These are phyloP conservation scores for Ormosia emarginata DNA, from an alignment of 306 rosid species.

Conservation along the genomic window DNA sequence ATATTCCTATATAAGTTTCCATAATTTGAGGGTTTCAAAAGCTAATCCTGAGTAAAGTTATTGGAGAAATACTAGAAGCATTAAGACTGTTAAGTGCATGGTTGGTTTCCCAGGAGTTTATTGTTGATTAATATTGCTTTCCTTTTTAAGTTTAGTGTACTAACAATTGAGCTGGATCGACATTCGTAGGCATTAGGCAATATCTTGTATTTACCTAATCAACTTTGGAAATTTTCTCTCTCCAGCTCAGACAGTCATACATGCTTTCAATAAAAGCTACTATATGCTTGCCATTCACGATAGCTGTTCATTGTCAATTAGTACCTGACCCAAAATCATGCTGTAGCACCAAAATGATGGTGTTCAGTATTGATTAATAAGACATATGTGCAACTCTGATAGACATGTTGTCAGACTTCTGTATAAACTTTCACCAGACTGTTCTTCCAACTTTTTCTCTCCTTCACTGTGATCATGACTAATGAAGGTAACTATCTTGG, in stretches of 20 bases:
- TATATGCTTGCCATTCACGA: no score
- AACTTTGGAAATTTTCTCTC: not conserved
- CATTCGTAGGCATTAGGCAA: not conserved
- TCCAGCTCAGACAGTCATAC: not conserved
- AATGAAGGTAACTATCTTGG: not conserved
- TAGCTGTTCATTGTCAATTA: not conserved
- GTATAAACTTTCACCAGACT: no score
- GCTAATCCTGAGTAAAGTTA: no score
- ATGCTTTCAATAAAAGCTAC: not conserved
- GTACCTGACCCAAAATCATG: not conserved
- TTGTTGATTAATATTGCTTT: no score
- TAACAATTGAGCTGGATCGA: no score
- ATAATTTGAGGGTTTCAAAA: no score
- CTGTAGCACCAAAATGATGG: no score
- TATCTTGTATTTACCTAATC: not conserved
- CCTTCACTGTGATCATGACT: not conserved
- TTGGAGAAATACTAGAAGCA: no score
- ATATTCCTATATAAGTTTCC: no score
- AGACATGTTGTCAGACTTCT: not conserved
- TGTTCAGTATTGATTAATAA: not conserved
- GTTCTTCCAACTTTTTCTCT: not conserved
- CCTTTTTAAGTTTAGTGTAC: no score
- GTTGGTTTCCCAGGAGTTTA: no score
- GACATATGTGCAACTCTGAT: not conserved
- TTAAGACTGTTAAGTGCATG: no score